phyloP scores from a whole-genome alignment of 306 rosid species.

The Cicer judaicum region DNA sequence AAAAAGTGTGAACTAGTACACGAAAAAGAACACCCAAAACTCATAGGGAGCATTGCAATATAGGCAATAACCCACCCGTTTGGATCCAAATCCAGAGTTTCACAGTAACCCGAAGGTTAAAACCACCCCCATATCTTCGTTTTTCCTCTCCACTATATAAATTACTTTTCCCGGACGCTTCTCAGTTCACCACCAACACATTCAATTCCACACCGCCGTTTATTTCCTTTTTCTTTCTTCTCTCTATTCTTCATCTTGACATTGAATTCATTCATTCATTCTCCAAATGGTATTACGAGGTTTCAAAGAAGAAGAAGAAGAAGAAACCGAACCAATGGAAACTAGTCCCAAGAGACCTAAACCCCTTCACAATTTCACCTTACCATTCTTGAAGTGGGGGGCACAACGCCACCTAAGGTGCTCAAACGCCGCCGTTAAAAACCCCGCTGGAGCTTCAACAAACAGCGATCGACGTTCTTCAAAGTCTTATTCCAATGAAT shows the following conservation, averaged over 20 bases:
- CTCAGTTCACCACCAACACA: no score
- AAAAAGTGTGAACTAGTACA: no score
- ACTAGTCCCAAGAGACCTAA: slow-evolving; percentile 65
- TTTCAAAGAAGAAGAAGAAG: slow-evolving; percentile 36
- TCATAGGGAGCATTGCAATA: no score
- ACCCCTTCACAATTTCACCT: slow-evolving; percentile 73
- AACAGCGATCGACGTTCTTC: slow-evolving; percentile 54
- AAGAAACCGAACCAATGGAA: slow-evolving; percentile 47
- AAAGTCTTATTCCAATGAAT: slow-evolving; percentile 40
- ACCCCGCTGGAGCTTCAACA: neutral
- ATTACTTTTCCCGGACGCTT: no score
- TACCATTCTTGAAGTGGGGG: slow-evolving; percentile 80
- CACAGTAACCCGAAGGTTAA: no score
- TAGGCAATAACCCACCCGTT: no score
- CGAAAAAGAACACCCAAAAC: no score
- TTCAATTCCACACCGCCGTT: neutral
- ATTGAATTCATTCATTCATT: neutral
- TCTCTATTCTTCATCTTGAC: neutral
- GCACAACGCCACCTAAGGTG: slow-evolving; percentile 64
- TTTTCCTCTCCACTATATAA: no score
- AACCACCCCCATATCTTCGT: no score
- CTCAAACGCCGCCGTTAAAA: slow-evolving; percentile 39
- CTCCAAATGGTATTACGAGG: slow-evolving; percentile 51
- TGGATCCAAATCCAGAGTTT: no score
- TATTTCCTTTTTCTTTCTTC: neutral